Evolutionary conservation across 352 stramenopile species (phyloP).

Genomic region (Lagenidium sp.): DNA sequence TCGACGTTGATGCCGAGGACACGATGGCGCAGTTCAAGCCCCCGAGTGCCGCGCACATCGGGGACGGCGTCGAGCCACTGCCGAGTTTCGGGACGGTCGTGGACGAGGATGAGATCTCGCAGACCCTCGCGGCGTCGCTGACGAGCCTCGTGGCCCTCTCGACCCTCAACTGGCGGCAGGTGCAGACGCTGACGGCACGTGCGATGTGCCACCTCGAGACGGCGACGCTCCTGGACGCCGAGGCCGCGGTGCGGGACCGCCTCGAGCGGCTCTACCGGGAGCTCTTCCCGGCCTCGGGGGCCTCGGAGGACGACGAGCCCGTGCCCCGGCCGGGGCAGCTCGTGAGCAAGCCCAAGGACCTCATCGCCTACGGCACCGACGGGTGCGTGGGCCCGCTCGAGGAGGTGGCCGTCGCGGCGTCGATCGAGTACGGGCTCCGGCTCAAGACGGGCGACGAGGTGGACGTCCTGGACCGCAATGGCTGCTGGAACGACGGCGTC

Average conservation of each 20-base stretch:
- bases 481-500: conserved; percentile 75
- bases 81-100: conserved; percentile 35
- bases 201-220: conserved; percentile 42
- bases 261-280: conserved; percentile 55
- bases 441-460: conserved; percentile 50
- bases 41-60: not conserved
- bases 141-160: conserved; percentile 48
- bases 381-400: conserved; percentile 12
- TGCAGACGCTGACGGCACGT: conserved; percentile 51
- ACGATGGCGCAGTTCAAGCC: not conserved
- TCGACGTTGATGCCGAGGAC: not conserved
- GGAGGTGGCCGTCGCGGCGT: conserved; percentile 32
- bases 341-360: conserved; percentile 27
- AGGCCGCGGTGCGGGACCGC: conserved; percentile 23
- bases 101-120: conserved; percentile 75
- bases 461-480: conserved; percentile 70
- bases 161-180: conserved; percentile 58
- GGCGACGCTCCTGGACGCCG: conserved; percentile 32
- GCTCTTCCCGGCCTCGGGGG: conserved; percentile 22
- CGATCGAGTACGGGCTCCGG: conserved; percentile 56
- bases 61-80: conserved; percentile 5
- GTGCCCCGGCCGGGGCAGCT: conserved; percentile 18
- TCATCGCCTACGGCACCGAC: conserved; percentile 38
- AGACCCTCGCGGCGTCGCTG: conserved; percentile 34
- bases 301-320: conserved; percentile 2